A percentile compares a stretch with the other conserved stretches of the same genome.
Conservation (phyloP, 169 alveolate species). For the Plasmodium yoelii region DNA sequence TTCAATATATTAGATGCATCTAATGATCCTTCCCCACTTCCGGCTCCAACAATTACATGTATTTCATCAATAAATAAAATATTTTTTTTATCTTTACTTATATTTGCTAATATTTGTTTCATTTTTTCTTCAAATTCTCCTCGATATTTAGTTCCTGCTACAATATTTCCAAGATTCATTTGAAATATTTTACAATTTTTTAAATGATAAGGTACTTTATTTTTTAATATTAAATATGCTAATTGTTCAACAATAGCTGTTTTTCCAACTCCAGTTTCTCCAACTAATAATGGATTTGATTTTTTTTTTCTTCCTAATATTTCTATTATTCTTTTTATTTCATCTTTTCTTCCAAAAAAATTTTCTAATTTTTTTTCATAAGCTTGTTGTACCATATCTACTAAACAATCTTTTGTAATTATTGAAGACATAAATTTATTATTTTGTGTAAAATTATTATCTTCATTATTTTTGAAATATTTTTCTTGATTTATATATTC, state of each 20-base stretch:
- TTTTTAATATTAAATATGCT: conserved; percentile 65
- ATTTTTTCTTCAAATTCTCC: conserved; percentile 94
- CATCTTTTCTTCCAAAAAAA: conserved; percentile 81
- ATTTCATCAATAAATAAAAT: conserved; percentile 92
- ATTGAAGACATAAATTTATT: conserved; percentile 26
- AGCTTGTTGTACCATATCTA: conserved; percentile 52
- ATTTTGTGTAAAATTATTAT: conserved; percentile 16
- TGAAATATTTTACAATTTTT: conserved; percentile 77
- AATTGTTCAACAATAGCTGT: conserved; percentile 81
- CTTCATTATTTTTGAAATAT: conserved; percentile 48
- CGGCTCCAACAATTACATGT: conserved; percentile 90
- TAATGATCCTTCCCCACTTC: conserved; percentile 90
- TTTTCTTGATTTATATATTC: conserved; percentile 50
- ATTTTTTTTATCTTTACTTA: conserved; percentile 85
- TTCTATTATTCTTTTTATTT: conserved; percentile 84
- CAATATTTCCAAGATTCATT: conserved; percentile 82
- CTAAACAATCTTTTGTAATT: conserved; percentile 51
- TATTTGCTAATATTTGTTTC: conserved; percentile 87
- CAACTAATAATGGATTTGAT: conserved; percentile 84
- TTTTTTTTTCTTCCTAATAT: conserved; percentile 87
- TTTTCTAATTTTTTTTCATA: conserved; percentile 39
- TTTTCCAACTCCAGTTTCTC: conserved; percentile 83
- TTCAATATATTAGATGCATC: conserved; percentile 93
- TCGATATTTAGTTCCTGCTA: conserved; percentile 92
- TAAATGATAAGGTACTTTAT: conserved; percentile 78